phyloP scores from a whole-genome alignment of 495 filamentous ascomycete species.

The Penicillium flavigenum region DNA sequence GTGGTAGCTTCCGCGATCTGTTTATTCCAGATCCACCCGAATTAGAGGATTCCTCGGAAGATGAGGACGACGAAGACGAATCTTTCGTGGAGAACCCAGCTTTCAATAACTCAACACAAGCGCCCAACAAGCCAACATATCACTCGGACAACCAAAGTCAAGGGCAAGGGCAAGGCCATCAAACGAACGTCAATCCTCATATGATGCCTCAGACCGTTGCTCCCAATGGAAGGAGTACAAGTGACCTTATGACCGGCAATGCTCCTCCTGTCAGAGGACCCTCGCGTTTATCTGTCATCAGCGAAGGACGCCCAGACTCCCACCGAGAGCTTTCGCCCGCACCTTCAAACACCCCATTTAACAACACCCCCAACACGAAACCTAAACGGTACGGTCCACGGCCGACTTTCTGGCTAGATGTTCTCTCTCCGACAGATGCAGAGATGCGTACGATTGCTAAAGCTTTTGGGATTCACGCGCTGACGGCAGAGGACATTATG shows the following conservation, averaged over 20 bases:
- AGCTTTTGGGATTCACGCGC: constrained; percentile 89
- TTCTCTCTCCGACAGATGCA: constrained; percentile 81
- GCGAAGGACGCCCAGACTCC: constrained; percentile 35
- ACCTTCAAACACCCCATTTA: constrained; percentile 30
- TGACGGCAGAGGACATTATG: constrained; percentile 96
- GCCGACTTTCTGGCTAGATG: constrained; percentile 94
- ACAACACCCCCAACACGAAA: constrained; percentile 22
- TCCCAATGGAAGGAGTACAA: constrained; percentile 19
- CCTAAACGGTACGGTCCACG: constrained; percentile 77
- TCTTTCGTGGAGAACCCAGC: constrained; percentile 12
- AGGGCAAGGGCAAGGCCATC: constrained; percentile 6
- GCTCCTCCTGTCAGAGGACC: constrained; percentile 36
- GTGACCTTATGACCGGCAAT: constrained; percentile 23
- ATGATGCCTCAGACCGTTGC: not conserved
- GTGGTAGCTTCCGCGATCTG: constrained; percentile 76
- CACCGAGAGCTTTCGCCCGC: constrained; percentile 27
- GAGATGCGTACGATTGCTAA: constrained; percentile 93
- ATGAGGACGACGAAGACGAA: constrained; percentile 55
- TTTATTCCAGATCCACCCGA: constrained; percentile 75
- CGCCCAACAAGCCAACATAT: constrained; percentile 2
- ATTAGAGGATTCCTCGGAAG: constrained; percentile 61
- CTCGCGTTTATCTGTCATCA: constrained; percentile 33
- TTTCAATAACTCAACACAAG: constrained; percentile 11
- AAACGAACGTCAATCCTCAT: constrained; percentile 7
- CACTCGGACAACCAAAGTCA: not conserved